Base-by-base conservation (phyloP, 192 early-diverging fungal species). In the Entomortierella chlamydospora region DNA sequence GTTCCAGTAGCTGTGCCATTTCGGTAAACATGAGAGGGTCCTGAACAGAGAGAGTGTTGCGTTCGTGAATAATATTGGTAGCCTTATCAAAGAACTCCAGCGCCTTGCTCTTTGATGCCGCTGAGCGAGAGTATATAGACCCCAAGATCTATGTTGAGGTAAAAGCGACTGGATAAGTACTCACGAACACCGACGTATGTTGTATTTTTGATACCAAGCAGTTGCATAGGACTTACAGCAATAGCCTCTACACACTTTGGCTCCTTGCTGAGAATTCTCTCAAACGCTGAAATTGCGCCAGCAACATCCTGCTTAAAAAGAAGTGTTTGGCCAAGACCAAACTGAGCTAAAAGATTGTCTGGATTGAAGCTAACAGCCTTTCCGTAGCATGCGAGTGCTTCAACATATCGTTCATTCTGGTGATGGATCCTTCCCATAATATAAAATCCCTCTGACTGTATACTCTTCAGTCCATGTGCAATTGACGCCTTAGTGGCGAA, bases 271-370 rank as follows among this genome's bases (percentile, higher is more conserved):
- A 89, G 83, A 31, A 93, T 83, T 28, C 85, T 85, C 65, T 91
- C 87, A 66, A 90, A 90, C 17, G 83, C 83, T 28, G 84, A 66
- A 20, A 76, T 84, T 10, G 87, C 83, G 12, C 70, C 42, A 26
- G 83, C 81, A 57, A 81, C 66, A 63, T 86, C 85, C 18, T 72
- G 69, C 77, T 74, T 66, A 26, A 72, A 81, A 13, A 95, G 73
- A 34, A 90, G 84, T 78, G 93, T 90, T 76, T 96, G 92, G 2
- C 92, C 95, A 45, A 95, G 72, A 3, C 92, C 92, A 73, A 90
- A 97, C 68, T 90, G 91, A 22, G 91, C 89, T 61, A 91, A 39
- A 2, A 86, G 50, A 58, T 95, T 92, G 15, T 85, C 74, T 4
- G 90, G 87, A 85, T 95, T 92, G 65, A 92, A 81, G 11, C 73